phyloP scores from a whole-genome alignment of 768 basidiomycete genomes.

The Leccinum rimulosum region DNA sequence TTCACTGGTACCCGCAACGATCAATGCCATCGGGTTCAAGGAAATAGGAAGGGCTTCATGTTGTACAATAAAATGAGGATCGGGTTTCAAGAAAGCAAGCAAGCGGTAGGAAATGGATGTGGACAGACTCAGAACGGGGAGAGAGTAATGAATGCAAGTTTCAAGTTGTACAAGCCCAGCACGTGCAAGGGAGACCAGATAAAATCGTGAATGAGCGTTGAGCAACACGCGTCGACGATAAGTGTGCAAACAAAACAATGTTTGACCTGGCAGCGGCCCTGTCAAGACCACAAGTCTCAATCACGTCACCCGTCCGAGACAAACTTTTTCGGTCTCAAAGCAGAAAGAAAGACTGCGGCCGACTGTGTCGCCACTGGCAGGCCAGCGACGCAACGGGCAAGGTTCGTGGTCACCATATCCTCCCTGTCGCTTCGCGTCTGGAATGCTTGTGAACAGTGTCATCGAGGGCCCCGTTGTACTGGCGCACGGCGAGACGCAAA shows the following conservation, averaged over 20 bases:
- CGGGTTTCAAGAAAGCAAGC: neutral
- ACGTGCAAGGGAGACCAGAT: neutral
- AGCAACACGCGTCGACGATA: neutral
- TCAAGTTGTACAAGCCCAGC: slow-evolving; percentile 7
- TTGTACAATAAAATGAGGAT: slow-evolving; percentile 17
- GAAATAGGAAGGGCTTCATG: neutral
- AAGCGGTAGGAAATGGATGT: neutral
- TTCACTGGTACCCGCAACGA: neutral
- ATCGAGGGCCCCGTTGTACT: slow-evolving; percentile 78
- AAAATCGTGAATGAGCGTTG: slow-evolving; percentile 5
- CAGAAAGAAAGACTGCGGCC: slow-evolving; percentile 40
- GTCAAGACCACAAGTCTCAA: slow-evolving; percentile 22
- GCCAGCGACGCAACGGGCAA: slow-evolving; percentile 41
- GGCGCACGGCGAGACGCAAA: slow-evolving; percentile 71
- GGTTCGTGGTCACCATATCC: slow-evolving; percentile 66
- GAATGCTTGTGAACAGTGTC: slow-evolving; percentile 81
- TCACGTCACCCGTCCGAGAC: slow-evolving; percentile 37
- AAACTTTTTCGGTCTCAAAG: slow-evolving; percentile 63
- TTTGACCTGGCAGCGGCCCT: slow-evolving; percentile 38
- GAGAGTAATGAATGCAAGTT: neutral
- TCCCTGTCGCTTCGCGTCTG: slow-evolving; percentile 76
- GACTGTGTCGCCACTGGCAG: slow-evolving; percentile 34
- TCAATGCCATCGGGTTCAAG: slow-evolving; percentile 8
- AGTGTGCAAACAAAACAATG: slow-evolving; percentile 4
- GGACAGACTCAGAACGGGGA: neutral